These are phyloP conservation scores for Irpex sp. DNA, from an alignment of 1,284 basidiomycete genomes.

Conservation along the genomic window DNA sequence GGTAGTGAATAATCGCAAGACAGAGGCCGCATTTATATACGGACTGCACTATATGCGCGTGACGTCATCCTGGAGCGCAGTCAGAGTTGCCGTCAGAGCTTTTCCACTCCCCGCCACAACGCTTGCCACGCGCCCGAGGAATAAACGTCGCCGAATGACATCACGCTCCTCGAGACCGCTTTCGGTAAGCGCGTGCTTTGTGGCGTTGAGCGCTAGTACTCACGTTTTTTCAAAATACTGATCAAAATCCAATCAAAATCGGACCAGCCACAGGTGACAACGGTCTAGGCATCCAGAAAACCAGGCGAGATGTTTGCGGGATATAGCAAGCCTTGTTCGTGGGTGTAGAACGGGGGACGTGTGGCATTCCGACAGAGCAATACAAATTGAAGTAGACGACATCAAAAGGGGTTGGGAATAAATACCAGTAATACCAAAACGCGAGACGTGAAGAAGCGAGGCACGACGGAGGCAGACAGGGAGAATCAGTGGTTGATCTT, in stretches of 20 bases:
- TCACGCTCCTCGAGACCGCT: neutral
- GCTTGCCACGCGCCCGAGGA: neutral
- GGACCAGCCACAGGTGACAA: too few species aligned
- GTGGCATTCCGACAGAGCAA: neutral
- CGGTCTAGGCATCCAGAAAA: too few species aligned
- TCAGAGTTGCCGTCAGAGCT: neutral
- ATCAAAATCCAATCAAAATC: too few species aligned
- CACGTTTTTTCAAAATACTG: neutral
- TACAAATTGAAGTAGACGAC: neutral
- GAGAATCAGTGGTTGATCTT: slow-evolving; percentile 64
- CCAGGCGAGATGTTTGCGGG: too few species aligned
- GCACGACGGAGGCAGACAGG: neutral
- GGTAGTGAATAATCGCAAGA: neutral
- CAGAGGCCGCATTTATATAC: neutral
- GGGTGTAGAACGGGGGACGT: too few species aligned
- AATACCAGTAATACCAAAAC: neutral
- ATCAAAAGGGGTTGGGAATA: neutral
- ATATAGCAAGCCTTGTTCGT: too few species aligned
- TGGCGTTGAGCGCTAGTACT: neutral
- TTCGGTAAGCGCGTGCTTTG: neutral
- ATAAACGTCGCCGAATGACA: neutral
- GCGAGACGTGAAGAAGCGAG: neutral
- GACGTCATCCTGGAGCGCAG: slow-evolving; percentile 8
- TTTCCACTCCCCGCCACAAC: neutral
- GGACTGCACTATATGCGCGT: slow-evolving; percentile 4